Evolutionary conservation across 192 early-diverging fungal genomes (phyloP).

Genomic region (Coemansia sp.): DNA sequence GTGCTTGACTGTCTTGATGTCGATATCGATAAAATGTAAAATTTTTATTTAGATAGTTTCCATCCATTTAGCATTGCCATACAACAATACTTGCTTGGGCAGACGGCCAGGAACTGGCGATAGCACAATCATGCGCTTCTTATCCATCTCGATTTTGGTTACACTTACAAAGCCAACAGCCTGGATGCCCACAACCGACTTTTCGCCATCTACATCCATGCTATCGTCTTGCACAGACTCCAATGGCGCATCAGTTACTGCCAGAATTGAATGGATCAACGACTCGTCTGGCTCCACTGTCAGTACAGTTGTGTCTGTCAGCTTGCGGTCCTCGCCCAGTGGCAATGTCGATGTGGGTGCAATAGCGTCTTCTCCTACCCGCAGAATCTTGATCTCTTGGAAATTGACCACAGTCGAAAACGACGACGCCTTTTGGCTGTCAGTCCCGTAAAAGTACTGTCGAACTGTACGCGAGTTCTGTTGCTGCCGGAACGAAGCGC

Average conservation of each 20-base stretch:
- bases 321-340: conserved; percentile 75
- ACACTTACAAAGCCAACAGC: conserved; percentile 44
- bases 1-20: conserved; percentile 50
- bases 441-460: conserved; percentile 94
- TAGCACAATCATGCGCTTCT: conserved; percentile 77
- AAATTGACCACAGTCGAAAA: conserved; percentile 80
- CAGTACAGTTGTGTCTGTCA: conserved; percentile 76
- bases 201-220: conserved; percentile 54
- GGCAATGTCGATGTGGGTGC: conserved; percentile 92
- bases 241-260: conserved; percentile 65
- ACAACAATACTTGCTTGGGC: conserved; percentile 77
- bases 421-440: conserved; percentile 71
- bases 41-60: conserved; percentile 55
- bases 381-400: conserved; percentile 71
- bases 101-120: conserved; percentile 85
- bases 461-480: conserved; percentile 71
- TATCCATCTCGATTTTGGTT: conserved; percentile 72
- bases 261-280: conserved; percentile 81
- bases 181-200: conserved; percentile 85
- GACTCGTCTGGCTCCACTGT: conserved; percentile 77
- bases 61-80: conserved; percentile 90
- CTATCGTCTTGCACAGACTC: conserved; percentile 50
- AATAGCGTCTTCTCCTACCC: conserved; percentile 63
- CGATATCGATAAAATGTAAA: conserved; percentile 43
- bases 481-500: conserved; percentile 66